Evolutionary conservation across 2,329 filamentous ascomycete genomes (phyloP).

Genomic region (Exophiala viscosa): DNA sequence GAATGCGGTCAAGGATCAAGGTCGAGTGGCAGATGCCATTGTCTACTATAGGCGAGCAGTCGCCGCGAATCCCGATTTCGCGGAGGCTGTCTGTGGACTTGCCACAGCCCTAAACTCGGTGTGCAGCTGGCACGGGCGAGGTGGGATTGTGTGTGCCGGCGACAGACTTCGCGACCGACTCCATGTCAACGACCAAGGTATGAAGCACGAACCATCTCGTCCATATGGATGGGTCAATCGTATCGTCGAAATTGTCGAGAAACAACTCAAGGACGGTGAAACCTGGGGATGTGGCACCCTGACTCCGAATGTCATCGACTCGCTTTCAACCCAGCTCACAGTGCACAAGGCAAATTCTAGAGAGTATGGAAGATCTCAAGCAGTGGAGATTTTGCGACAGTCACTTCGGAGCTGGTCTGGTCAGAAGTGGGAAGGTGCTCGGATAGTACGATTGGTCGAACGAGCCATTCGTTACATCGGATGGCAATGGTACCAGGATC

Average conservation of each 20-base stretch:
- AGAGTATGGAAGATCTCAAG: conserved; percentile 17
- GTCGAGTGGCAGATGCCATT: conserved; percentile 87
- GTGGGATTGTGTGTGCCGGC: conserved; percentile 69
- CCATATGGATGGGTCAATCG: conserved; percentile 81
- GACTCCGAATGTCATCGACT: conserved; percentile 48
- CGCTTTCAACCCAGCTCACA: conserved; percentile 49
- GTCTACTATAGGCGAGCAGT: conserved; percentile 88
- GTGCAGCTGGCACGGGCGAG: conserved; percentile 87
- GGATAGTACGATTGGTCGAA: conserved; percentile 77
- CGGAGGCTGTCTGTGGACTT: conserved; percentile 92
- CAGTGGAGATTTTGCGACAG: conserved; percentile 30
- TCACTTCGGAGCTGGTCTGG: conserved; percentile 61
- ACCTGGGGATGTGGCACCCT: conserved; percentile 76
- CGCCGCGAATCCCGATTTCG: conserved; percentile 87
- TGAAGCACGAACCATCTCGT: conserved; percentile 68
- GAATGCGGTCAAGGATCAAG: conserved; percentile 96
- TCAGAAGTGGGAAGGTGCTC: conserved; percentile 81
- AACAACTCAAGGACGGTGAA: conserved; percentile 81
- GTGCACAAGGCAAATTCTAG: conserved; percentile 24
- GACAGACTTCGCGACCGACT: conserved; percentile 76
- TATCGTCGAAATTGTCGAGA: conserved; percentile 85
- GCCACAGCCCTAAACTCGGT: conserved; percentile 95
- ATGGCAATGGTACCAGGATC: conserved; percentile 86
- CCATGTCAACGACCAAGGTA: conserved; percentile 83
- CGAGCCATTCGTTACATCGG: conserved; percentile 72